Evolutionary conservation across 1,284 basidiomycete genomes (phyloP), one percentile per base, ranked within the genome.

Genomic region (Ustilago loliicola): DNA sequence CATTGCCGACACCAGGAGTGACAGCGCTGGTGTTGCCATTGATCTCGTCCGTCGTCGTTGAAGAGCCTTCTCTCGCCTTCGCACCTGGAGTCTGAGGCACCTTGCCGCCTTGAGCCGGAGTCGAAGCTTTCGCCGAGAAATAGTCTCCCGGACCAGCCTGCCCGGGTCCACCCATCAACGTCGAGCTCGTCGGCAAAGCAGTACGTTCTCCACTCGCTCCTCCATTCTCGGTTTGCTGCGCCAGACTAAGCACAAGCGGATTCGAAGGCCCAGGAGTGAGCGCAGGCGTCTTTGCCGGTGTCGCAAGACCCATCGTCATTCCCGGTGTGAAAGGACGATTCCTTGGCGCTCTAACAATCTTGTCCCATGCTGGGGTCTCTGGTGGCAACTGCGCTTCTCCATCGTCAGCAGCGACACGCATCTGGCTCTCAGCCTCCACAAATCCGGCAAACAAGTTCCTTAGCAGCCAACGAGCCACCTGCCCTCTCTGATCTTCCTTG

Each of bases 401-500:
- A 2, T 58, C 45, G 17, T 52, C 42, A 34, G 50, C 13, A 13
- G 42, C 66, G n/a, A 42, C 55, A 7, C 85, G 83, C 61, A 82
- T 50, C 54, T 72, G n/a, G 50, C 70, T 63, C 61, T 87, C 86
- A 1, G 80, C 80, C 2, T 79, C 58, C 23, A 65, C 78, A 68
- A 81, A 74, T n/a, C 72, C 69, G 67, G 80, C 75, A 57, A 87
- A 86, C 11, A 87, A 75, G 27, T 82, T 84, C 29, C 82, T 83
- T 27, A 86, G 64, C 29, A 86, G 75, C 82, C 83, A 87, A 38
- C 83, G 79, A 52, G 77, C 83, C 13, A 82, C 68, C 51, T 77
- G 68, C 2, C 72, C 70, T 27, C 83, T 57, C 48, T 91, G 89
- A 83, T 98, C 96, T 55, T 95, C 94, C 54, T 89, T 90, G 74